Evolutionary conservation across 495 filamentous ascomycete genomes (phyloP), one percentile per base, ranked within the genome.

Genomic region (Poronia punctata): DNA sequence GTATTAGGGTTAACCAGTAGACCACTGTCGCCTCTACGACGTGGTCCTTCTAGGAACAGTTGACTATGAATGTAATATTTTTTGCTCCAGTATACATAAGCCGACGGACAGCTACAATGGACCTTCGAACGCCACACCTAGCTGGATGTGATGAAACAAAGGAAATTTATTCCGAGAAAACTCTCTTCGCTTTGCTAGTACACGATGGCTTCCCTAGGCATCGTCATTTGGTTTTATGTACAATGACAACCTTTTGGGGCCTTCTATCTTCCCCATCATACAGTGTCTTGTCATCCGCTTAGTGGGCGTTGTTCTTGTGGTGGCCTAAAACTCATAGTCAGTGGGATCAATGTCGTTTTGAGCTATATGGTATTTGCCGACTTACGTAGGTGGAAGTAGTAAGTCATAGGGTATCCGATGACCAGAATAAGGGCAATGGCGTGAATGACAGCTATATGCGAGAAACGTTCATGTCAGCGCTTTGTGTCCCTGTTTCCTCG

Each of bases 381-480:
- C 87, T 62, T 80, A 98, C 92, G 88, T 50, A 97, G 78, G 69
- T 99, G 93, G 84, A 93, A 97, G 76, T 98, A 97, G 81, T 98
- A 98, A 67, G 92, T 84, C 70, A 95, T 84, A 48, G 83, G 83
- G 70, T 99, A 99, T 50, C 88, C 88, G 45, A 96, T 52, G 41
- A 76, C 62, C 45, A 90, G 62, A 34, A 98, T 65, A 50, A 70
- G 70, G 38, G 68, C 79, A 55, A 98, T 88, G 50, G 82, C 75
- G 64, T 98, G 92, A 47, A 86, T 71, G 50, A 97, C 68, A 45
- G 92, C 92, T 98, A 52, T 53, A 46, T 23, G 23, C 40, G 10
- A 52, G 59, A 34, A 7, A 30, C 28, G 7, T 17, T 20, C 0
- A 35, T 22, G 49, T 56, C 27, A 59, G 47, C 27, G 11, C 25